Percentiles rank a stretch among this genome's conserved stretches.
Conservation (phyloP, 2,329 filamentous ascomycete species). For the Cladosporium colombiae region DNA sequence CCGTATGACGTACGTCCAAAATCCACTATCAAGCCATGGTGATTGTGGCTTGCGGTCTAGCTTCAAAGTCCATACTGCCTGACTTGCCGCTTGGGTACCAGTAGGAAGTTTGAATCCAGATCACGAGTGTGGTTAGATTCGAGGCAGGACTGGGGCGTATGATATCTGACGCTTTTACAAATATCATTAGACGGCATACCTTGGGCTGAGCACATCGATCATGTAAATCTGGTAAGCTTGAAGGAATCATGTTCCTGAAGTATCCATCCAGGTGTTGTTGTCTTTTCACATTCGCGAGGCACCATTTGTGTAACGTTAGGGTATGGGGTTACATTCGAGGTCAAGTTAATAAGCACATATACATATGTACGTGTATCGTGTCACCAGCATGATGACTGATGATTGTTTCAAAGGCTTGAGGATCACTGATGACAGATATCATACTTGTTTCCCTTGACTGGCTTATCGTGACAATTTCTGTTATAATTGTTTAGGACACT, state of each 20-base stretch:
- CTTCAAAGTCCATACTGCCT: too few species aligned
- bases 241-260: not conserved
- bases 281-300: not conserved
- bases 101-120: too few species aligned
- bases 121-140: not conserved
- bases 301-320: not conserved
- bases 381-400: not conserved
- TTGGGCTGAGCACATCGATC: not conserved
- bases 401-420: not conserved
- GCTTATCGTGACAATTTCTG: too few species aligned
- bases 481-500: not conserved
- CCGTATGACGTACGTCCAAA: not conserved
- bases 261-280: not conserved
- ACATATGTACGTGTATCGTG: too few species aligned
- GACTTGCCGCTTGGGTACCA: too few species aligned
- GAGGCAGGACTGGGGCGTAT: not conserved
- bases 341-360: not conserved
- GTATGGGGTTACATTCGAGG: not conserved
- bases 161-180: not conserved
- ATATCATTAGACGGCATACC: too few species aligned
- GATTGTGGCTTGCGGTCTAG: not conserved
- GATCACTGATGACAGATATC: not conserved
- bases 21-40: not conserved
- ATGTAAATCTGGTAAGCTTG: not conserved
- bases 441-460: not conserved